Base-by-base conservation (phyloP, 2,329 filamentous ascomycete genomes). In the Colletotrichum eremochloae region DNA sequence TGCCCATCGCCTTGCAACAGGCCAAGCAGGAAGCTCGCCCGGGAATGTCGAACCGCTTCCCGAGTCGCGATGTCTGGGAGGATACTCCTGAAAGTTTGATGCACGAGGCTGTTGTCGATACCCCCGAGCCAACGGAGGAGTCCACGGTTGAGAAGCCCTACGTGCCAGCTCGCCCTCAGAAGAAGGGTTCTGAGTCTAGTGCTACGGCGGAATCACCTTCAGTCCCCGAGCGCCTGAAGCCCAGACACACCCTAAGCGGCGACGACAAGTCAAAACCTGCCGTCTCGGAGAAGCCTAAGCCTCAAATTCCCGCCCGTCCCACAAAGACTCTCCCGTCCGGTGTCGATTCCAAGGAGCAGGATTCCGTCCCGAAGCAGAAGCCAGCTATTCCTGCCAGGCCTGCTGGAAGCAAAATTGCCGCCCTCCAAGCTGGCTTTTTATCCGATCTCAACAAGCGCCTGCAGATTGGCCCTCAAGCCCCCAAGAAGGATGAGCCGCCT, bases 51-150 rank as follows among this genome's bases (percentile, higher is more conserved):
- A 91, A 92, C 63, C 90, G 94, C 15, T 98, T 98, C 80, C 96
- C 96, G 0, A 97, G 95, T 80, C 91, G 91, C 67, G 96, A 98
- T 82, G 91, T 98, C 53, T 98, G 96, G 96, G 96, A 98, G 83
- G 96, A 98, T 80, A 91, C 90, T 0, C 96, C 96, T 1, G 94
- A 97, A 77, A 96, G 94, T 77, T 88, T 93, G 69, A 88, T 93
- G 74, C 88, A 97, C 29, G 91, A 95, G 77, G 93, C 95, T 0
- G 95, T 92, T 0, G 91, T 97, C 62, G 86, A 81, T 53, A 86
- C 81, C 33, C 88, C 83, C 38, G 89, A 87, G 67, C 67, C 42
- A 12, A 14, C 33, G 8, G 84, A 86, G 38, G 85, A 87, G 3
- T 84, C 85, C 31, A n/a, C 71, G 20, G 42, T 46, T 15, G 82